These are phyloP conservation scores for Rhytidiadelphus loreus DNA, from an alignment of 225 moss, liverwort and hornwort species.

Conservation along the genomic window DNA sequence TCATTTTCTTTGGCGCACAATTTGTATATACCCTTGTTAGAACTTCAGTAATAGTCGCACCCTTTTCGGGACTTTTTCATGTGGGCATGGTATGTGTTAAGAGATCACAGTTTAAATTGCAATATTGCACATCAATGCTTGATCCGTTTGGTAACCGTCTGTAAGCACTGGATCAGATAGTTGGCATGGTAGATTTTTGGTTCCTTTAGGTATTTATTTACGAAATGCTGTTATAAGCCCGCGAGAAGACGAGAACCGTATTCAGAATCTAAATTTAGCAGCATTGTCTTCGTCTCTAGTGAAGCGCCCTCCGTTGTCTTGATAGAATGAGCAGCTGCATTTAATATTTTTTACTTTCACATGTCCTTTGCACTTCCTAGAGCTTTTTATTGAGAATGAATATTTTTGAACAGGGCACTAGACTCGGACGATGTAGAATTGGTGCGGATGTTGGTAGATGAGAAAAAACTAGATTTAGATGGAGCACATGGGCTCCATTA, in stretches of 20 bases:
- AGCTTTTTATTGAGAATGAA: not conserved
- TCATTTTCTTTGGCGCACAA: not conserved
- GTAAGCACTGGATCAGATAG: not conserved
- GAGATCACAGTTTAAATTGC: not conserved
- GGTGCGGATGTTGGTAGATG: conserved; percentile 63
- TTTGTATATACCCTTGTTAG: not conserved
- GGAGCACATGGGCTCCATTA: conserved; percentile 73
- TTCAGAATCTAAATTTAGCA: not conserved
- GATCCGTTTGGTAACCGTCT: not conserved
- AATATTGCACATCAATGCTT: not conserved
- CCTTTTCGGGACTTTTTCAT: not conserved
- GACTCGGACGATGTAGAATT: conserved; percentile 88
- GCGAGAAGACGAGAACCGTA: not conserved
- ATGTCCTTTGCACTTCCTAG: not conserved
- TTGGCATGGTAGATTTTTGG: not conserved
- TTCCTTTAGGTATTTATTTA: not conserved
- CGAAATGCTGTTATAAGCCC: not conserved
- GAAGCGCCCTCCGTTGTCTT: not conserved
- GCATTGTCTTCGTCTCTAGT: not conserved
- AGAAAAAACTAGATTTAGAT: conserved; percentile 60
- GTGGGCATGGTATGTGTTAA: not conserved
- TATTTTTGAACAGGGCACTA: conserved; percentile 49
- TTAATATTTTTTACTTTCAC: not conserved
- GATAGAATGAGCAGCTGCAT: not conserved
- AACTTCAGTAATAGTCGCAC: not conserved